Base-by-base conservation (phyloP, 805 yeast species). In the Nakazawaea populi region DNA sequence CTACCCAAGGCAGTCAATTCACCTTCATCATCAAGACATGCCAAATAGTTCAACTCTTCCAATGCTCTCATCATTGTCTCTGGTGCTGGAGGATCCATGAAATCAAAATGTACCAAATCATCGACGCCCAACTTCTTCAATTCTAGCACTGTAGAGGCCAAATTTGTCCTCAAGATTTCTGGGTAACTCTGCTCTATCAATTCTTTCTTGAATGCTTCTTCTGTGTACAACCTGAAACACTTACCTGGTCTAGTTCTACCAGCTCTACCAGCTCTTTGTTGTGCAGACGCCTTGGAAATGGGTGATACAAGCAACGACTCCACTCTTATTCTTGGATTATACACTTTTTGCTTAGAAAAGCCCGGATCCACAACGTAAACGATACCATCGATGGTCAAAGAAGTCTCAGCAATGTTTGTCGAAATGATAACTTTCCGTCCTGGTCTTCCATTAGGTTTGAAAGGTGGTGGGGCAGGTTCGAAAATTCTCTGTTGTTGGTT, bases 11-110 rank as follows among this genome's bases (percentile, higher is more conserved):
- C 79, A 0, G 98, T 94, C 58, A 92, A 71, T 49, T 86, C 85
- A 54, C 98, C 99, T 44, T 89, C 92, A 65, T 94, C 97, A 58
- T 89, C 88, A 48, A 92, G 76, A 71, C 97, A 94, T 27, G 86
- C 84, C 55, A 92, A 73, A 64, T 89, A 94, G 64, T 94, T 91
- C 61, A 92, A 76, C 67, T 92, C 99, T 68, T 92, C 99, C 55
- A 92, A 73, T 0, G 98, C 98, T 66, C 99, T 79, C 99, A 94
- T 94, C 99, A 92, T 94, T 6, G 99, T 94, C 69, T 92, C 99
- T 8, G 99, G 99, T 2, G 98, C 98, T 11, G 99, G 99, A 6
- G 99, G 98, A 64, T 92, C 99, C 96, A 92, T 92, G 65, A 94
- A 92, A 67, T 94, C 99, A 64, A 92, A 92, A 70, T 92, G 98